Percentiles rank a stretch among this genome's conserved stretches.
These are phyloP conservation scores for Ceratocystis smalleyi DNA, from an alignment of 2,329 filamentous ascomycete species.

Conservation along the genomic window DNA sequence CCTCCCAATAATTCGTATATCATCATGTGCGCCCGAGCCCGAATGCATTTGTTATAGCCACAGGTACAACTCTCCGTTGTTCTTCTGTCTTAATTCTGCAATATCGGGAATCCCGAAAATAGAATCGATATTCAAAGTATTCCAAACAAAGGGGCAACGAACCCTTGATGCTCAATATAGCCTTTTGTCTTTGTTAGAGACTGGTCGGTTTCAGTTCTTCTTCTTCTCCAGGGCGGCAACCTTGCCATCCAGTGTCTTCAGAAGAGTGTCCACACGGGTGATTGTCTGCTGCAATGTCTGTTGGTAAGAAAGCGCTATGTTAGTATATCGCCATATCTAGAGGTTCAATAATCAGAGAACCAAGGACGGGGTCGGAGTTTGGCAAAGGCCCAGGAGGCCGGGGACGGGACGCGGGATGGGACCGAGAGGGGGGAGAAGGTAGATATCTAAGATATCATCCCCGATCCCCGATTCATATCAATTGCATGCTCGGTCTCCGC, in stretches of 20 bases:
- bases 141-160: neutral
- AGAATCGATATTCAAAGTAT: no score
- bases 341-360: neutral
- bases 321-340: conserved; percentile 8
- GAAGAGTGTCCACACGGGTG: conserved; percentile 61
- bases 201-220: conserved; percentile 36
- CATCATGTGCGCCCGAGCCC: neutral
- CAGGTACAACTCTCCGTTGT: neutral
- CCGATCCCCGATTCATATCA: neutral
- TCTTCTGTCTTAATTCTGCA: neutral
- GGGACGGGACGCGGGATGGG: neutral
- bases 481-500: neutral
- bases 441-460: neutral
- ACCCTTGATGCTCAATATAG: neutral
- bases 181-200: neutral
- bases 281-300: conserved; percentile 69
- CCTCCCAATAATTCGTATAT: conserved; percentile 4
- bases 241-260: conserved; percentile 61
- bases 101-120: neutral
- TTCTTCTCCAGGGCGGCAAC: conserved; percentile 47
- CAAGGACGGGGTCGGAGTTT: neutral
- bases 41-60: neutral
- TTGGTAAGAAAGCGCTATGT: conserved; percentile 17
- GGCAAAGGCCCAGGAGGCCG: neutral
- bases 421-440: neutral